Percentiles rank a stretch among this genome's conserved stretches.
phyloP scores from a whole-genome alignment of 2,329 filamentous ascomycete genomes.

The Ambrosiella beaveri region DNA sequence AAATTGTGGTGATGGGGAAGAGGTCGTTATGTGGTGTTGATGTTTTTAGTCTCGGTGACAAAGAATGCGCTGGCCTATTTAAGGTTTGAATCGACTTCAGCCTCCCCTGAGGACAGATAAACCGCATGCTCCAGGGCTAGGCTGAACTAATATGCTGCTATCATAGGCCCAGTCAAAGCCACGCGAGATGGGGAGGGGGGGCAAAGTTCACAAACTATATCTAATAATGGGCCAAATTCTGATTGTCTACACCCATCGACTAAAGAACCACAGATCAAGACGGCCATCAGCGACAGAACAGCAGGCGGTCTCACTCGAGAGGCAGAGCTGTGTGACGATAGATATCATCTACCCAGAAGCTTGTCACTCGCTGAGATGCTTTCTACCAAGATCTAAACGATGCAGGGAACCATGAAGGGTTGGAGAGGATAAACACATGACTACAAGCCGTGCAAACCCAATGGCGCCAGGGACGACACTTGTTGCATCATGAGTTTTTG shows the following conservation, averaged over 20 bases:
- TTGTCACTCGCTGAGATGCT: not conserved
- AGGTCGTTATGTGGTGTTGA: not conserved
- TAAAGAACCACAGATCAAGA: not conserved
- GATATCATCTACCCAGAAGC: not conserved
- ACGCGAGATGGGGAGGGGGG: not conserved
- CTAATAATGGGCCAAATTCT: not conserved
- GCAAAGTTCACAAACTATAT: not conserved
- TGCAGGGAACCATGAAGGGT: not conserved
- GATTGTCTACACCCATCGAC: not conserved
- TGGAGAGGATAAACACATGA: not conserved
- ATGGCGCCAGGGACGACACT: not conserved
- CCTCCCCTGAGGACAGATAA: slow-evolving; percentile 14
- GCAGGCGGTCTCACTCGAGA: slow-evolving; percentile 8
- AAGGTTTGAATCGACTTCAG: slow-evolving; percentile 9
- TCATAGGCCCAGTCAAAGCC: not conserved
- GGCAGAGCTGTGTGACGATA: not conserved
- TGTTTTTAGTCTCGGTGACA: not conserved
- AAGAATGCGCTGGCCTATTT: slow-evolving; percentile 9
- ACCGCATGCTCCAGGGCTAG: slow-evolving; percentile 12
- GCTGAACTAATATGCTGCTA: slow-evolving; percentile 6
- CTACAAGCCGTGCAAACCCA: not conserved
- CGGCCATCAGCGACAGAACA: not conserved
- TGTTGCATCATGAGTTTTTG: not conserved
- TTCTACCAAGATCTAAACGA: not conserved
- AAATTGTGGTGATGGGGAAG: slow-evolving; percentile 2